Conservation (phyloP, 352 stramenopile genomes). For the Paralagenidium karlingii region DNA sequence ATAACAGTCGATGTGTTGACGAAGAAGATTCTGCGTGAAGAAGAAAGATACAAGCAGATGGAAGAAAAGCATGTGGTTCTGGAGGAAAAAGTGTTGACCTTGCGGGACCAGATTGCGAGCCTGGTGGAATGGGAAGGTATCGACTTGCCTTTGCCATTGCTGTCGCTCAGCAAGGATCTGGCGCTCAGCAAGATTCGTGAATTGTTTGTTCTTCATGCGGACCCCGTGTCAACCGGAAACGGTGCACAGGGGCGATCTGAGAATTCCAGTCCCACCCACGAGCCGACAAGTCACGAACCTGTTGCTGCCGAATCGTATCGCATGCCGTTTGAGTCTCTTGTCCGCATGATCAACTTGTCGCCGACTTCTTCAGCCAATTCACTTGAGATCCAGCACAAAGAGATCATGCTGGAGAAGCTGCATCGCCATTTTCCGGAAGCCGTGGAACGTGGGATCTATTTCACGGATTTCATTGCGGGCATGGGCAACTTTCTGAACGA, state of each 20-base stretch:
- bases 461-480: conserved; percentile 35
- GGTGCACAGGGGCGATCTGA: too few relatives aligned
- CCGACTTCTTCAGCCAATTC: conserved; percentile 1
- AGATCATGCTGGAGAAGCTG: conserved; percentile 16
- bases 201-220: conserved; percentile 30
- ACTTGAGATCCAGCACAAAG: too few relatives aligned
- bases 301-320: neutral
- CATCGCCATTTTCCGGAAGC: conserved; percentile 17
- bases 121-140: conserved; percentile 46
- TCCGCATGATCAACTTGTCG: conserved; percentile 32
- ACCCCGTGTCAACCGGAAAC: neutral
- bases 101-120: conserved; percentile 27
- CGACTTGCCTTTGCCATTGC: conserved; percentile 25
- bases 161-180: conserved; percentile 36
- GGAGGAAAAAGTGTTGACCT: conserved; percentile 25
- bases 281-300: neutral
- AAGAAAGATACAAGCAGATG: conserved; percentile 43
- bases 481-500: conserved; percentile 29
- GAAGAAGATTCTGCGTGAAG: conserved; percentile 60
- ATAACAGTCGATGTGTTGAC: conserved; percentile 62
- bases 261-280: neutral
- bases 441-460: conserved; percentile 26
- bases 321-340: conserved; percentile 11
- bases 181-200: conserved; percentile 29
- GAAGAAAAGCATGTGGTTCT: conserved; percentile 40